phyloP scores from a whole-genome alignment of 176 grass and related monocot genomes.

The Pontederia crassipes region DNA sequence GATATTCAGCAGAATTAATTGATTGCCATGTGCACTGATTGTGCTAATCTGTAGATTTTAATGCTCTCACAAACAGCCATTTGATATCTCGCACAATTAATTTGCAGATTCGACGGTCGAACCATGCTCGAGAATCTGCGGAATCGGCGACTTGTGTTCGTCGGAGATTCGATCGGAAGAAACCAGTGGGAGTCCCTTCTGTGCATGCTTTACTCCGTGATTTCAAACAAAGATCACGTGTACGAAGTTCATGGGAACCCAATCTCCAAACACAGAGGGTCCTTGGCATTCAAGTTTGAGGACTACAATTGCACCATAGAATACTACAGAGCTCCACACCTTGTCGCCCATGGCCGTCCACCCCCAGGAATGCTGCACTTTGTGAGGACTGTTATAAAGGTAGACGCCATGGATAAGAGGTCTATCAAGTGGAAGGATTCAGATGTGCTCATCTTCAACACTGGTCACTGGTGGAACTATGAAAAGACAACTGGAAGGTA shows the following conservation, averaged over 20 bases:
- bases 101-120: too few species aligned
- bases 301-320: conserved; percentile 19
- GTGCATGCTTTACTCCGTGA: not conserved
- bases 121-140: too few species aligned
- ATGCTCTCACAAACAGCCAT: too few species aligned
- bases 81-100: too few species aligned
- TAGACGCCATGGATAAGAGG: conserved; percentile 4
- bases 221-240: not conserved
- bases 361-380: not conserved
- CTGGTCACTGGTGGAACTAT: conserved; percentile 6
- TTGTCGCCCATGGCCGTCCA: not conserved
- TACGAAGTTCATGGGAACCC: conserved; percentile 7
- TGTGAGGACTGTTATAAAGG: not conserved
- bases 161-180: too few species aligned
- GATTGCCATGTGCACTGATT: too few species aligned
- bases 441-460: conserved; percentile 11
- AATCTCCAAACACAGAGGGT: conserved; percentile 9
- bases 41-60: too few species aligned
- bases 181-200: too few species aligned
- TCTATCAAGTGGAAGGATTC: not conserved
- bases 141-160: too few species aligned
- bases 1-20: too few species aligned
- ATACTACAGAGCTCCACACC: conserved; percentile 8
- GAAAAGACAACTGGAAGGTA: conserved; percentile 12
- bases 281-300: conserved; percentile 5